Percentiles rank a stretch among this genome's conserved stretches.
Conservation (phyloP, 352 stramenopile species). For the Phytophthora lateralis region DNA sequence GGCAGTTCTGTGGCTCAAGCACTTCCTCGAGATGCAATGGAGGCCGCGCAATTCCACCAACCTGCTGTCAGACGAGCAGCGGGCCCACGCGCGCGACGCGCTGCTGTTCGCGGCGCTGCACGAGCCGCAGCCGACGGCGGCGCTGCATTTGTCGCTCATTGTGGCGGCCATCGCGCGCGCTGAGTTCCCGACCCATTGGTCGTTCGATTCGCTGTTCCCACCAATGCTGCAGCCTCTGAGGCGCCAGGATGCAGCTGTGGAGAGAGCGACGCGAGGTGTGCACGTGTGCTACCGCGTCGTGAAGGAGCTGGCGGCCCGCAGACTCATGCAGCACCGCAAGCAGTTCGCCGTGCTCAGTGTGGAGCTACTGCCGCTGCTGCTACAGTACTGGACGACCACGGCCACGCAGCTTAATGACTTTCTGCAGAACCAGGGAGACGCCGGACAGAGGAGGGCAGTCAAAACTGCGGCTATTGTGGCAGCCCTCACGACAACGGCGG, state of each 20-base stretch:
- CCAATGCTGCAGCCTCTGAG: conserved; percentile 61
- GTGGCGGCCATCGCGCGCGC: conserved; percentile 69
- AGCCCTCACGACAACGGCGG: conserved; percentile 14
- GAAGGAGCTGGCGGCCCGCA: conserved; percentile 77
- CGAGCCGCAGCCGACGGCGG: conserved; percentile 60
- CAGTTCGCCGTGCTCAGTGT: conserved; percentile 78
- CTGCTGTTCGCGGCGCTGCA: conserved; percentile 73
- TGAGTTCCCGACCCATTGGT: conserved; percentile 79
- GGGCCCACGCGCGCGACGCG: conserved; percentile 46
- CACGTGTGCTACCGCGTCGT: conserved; percentile 74
- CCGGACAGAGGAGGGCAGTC: background rate
- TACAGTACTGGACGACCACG: conserved; percentile 62
- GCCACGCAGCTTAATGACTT: conserved; percentile 41
- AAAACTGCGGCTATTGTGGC: conserved; percentile 18
- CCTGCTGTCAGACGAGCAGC: conserved; percentile 48
- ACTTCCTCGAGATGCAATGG: conserved; percentile 64
- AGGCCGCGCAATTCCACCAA: conserved; percentile 36
- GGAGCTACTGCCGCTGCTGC: conserved; percentile 59
- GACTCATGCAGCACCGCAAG: conserved; percentile 85
- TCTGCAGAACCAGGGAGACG: conserved; percentile 32
- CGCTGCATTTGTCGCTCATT: conserved; percentile 68
- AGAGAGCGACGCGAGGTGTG: conserved; percentile 48
- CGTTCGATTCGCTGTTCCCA: conserved; percentile 67
- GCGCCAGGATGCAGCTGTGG: conserved; percentile 11
- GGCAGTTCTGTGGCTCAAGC: conserved; percentile 81